Percentiles rank a stretch among this genome's conserved stretches.
phyloP scores from a whole-genome alignment of 1,284 basidiomycete genomes.

The Moesziomyces globuligerus region DNA sequence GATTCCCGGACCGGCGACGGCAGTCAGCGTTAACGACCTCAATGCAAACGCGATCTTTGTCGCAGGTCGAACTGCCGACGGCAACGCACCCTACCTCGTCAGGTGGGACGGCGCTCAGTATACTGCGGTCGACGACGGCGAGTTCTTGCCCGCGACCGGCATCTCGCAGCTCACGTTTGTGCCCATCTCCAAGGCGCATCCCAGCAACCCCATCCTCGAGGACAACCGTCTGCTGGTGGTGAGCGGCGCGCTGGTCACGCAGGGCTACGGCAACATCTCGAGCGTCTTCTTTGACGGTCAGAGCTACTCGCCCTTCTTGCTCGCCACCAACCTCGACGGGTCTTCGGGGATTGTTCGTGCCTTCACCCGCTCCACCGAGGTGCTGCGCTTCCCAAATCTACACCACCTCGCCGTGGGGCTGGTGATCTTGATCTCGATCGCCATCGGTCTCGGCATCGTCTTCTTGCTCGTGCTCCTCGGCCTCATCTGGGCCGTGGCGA shows the following conservation, averaged over 20 bases:
- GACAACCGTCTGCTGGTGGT: slow-evolving; percentile 89
- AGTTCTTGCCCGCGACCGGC: slow-evolving; percentile 72
- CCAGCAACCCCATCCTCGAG: slow-evolving; percentile 78
- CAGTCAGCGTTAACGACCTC: slow-evolving; percentile 83
- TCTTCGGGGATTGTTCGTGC: slow-evolving; percentile 78
- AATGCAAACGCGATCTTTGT: slow-evolving; percentile 87
- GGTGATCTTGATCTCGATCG: slow-evolving; percentile 95
- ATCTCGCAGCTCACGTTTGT: slow-evolving; percentile 89
- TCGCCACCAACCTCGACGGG: slow-evolving; percentile 77
- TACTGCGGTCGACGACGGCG: slow-evolving; percentile 24
- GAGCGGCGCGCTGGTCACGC: slow-evolving; percentile 77
- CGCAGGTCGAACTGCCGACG: slow-evolving; percentile 74
- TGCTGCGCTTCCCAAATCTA: slow-evolving; percentile 60
- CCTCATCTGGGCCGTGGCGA: slow-evolving; percentile 87
- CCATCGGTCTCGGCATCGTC: slow-evolving; percentile 92
- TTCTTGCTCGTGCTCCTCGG: slow-evolving; percentile 88
- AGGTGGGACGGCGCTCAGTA: slow-evolving; percentile 57
- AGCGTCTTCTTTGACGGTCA: slow-evolving; percentile 88
- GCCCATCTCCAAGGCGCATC: slow-evolving; percentile 78
- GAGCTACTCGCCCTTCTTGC: slow-evolving; percentile 83
- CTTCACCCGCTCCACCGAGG: slow-evolving; percentile 75
- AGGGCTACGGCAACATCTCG: slow-evolving; percentile 74
- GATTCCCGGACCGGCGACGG: slow-evolving; percentile 88
- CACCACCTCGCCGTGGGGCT: slow-evolving; percentile 79
- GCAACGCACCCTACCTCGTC: slow-evolving; percentile 47